These are phyloP conservation scores for Asparagopsis taxiformis DNA, from an alignment of 31 red algal genomes.

Conservation along the genomic window DNA sequence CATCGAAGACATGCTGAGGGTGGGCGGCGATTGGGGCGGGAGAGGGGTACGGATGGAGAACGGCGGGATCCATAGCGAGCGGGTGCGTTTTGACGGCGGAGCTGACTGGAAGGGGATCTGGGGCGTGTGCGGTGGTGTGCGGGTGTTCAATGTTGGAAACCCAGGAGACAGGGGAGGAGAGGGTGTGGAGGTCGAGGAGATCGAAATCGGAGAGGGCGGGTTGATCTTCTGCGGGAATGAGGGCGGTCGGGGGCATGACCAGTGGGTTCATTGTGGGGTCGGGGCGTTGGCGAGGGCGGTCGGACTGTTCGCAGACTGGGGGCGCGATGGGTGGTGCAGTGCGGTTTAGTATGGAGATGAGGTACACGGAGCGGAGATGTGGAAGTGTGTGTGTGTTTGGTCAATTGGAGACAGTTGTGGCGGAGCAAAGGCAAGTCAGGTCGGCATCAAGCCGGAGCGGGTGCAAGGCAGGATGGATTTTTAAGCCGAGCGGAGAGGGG, in stretches of 20 bases:
- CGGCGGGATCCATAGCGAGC: neutral
- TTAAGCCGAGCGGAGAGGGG: too few species aligned
- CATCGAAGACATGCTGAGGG: neutral
- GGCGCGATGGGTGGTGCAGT: too few species aligned
- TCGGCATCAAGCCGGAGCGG: too few species aligned
- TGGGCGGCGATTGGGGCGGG: neutral
- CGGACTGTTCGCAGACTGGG: too few species aligned
- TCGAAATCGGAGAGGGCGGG: slow-evolving; percentile 9
- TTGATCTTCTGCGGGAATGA: neutral
- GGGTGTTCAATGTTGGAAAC: neutral
- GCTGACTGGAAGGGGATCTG: neutral
- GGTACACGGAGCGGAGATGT: too few species aligned
- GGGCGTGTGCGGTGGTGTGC: neutral
- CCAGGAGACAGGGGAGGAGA: slow-evolving; percentile 16
- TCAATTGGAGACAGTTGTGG: too few species aligned
- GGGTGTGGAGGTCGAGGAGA: slow-evolving; percentile 13
- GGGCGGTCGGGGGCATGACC: neutral
- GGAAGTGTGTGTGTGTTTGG: too few species aligned
- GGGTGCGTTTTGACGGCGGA: neutral
- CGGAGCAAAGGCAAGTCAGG: too few species aligned
- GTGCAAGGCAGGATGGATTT: too few species aligned
- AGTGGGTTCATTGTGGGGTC: neutral
- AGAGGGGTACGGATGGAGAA: neutral
- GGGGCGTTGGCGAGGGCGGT: too few species aligned
- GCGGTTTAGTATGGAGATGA: too few species aligned